Percentiles rank a stretch among this genome's conserved stretches.
Conservation (phyloP, 768 basidiomycete species). For the Panaeolus papilionaceus region DNA sequence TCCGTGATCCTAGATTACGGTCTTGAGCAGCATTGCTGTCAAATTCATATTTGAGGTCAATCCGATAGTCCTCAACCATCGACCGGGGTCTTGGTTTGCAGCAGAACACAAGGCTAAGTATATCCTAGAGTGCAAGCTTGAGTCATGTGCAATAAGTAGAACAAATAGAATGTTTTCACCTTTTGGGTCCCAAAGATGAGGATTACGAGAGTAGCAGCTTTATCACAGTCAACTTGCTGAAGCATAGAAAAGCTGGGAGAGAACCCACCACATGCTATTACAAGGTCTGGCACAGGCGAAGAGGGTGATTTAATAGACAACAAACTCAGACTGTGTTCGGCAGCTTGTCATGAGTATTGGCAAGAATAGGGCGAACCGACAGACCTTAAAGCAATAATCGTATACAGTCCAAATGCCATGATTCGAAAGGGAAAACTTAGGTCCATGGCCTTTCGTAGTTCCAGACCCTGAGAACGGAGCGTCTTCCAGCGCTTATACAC, state of each 20-base stretch:
- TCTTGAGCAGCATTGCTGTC: background rate
- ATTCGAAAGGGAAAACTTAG: conserved; percentile 53
- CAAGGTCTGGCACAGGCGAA: conserved; percentile 53
- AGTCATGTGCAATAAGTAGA: background rate
- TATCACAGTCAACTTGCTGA: background rate
- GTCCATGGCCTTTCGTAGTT: conserved; percentile 37
- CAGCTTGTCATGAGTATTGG: background rate
- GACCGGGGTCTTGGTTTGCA: background rate
- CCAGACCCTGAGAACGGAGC: conserved; percentile 30
- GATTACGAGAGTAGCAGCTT: conserved; percentile 51
- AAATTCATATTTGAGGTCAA: conserved; percentile 4
- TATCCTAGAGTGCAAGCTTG: background rate
- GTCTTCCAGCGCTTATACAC: conserved; percentile 41
- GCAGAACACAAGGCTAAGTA: background rate
- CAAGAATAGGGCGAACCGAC: conserved; percentile 2
- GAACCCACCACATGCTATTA: conserved; percentile 49
- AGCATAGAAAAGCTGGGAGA: background rate
- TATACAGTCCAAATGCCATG: conserved; percentile 49
- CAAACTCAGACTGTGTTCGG: conserved; percentile 45
- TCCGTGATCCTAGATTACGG: background rate
- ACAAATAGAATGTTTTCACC: conserved; percentile 28
- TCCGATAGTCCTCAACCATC: background rate
- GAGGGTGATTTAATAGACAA: conserved; percentile 49
- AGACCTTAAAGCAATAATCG: conserved; percentile 49
- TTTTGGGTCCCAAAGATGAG: conserved; percentile 54